Conservation (phyloP, 768 basidiomycete genomes). For the Kockovaella imperatae region DNA sequence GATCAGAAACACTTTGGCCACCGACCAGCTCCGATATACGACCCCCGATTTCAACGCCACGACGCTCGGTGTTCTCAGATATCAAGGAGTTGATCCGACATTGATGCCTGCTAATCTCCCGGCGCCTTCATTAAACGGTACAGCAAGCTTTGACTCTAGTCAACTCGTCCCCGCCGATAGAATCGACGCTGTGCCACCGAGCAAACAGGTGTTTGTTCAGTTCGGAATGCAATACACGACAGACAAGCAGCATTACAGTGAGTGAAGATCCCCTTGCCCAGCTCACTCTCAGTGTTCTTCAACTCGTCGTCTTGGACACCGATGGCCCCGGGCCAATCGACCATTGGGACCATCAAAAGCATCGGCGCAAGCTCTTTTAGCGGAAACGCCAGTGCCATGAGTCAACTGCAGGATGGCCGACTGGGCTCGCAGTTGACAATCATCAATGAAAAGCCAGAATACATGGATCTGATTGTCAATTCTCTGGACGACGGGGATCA, state of each 20-base stretch:
- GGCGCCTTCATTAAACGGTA: neutral
- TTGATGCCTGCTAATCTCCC: neutral
- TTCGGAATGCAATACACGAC: constrained; percentile 9
- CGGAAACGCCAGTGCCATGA: neutral
- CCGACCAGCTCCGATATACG: neutral
- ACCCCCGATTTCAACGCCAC: neutral
- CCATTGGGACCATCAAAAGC: neutral
- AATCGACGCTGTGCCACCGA: neutral
- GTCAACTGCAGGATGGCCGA: neutral
- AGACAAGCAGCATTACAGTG: constrained; percentile 5
- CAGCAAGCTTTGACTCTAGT: neutral
- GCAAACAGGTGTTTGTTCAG: neutral
- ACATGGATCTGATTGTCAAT: constrained; percentile 7
- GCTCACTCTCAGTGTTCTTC: too few relatives aligned
- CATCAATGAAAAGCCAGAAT: neutral
- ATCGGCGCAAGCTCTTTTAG: neutral
- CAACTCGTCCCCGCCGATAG: neutral
- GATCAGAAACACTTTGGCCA: constrained; percentile 1
- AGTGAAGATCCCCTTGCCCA: too few relatives aligned
- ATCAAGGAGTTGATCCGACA: neutral
- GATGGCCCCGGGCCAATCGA: neutral
- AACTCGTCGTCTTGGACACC: constrained; percentile 1
- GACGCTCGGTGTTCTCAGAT: constrained; percentile 4
- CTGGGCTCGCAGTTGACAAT: constrained; percentile 3
- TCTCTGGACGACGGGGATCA: constrained; percentile 4